Conservation (phyloP, 2,329 filamentous ascomycete species). For the Clarireedia hainanense region DNA sequence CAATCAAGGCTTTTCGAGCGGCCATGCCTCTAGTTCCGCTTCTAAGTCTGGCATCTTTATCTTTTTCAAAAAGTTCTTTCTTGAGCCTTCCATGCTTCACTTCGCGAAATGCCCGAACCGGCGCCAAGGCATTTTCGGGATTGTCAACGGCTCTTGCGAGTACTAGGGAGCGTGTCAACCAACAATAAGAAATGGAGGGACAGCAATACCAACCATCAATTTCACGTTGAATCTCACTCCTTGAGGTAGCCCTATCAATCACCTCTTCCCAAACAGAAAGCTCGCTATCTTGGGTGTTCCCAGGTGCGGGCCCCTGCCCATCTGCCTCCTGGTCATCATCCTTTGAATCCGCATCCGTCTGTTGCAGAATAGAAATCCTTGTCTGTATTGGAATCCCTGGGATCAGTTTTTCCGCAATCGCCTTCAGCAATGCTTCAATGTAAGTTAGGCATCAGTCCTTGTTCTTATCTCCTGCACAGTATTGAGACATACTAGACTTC, state of each 20-base stretch:
- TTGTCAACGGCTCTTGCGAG: constrained; percentile 53
- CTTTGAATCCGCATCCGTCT: constrained; percentile 39
- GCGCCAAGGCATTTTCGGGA: constrained; percentile 44
- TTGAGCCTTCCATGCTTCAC: constrained; percentile 56
- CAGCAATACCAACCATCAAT: constrained; percentile 41
- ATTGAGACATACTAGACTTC: constrained; percentile 58
- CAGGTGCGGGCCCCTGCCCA: constrained; percentile 11
- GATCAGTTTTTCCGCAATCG: constrained; percentile 70
- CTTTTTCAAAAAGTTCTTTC: constrained; percentile 56
- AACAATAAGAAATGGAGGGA: not conserved
- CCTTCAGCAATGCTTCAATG: constrained; percentile 55
- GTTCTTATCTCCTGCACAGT: constrained; percentile 2
- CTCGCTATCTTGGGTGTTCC: not conserved
- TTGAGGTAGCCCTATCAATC: constrained; percentile 50
- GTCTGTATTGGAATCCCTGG: constrained; percentile 64
- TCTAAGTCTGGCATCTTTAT: constrained; percentile 65
- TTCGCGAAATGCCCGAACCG: constrained; percentile 52
- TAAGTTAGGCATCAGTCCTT: not conserved
- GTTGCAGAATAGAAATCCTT: constrained; percentile 60
- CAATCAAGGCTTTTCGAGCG: constrained; percentile 66
- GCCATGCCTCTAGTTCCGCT: constrained; percentile 69
- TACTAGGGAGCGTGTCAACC: constrained; percentile 30
- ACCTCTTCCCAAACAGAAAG: constrained; percentile 58
- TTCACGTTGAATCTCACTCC: constrained; percentile 50
- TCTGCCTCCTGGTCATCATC: constrained; percentile 30